Percentiles rank a stretch among this genome's conserved stretches.
phyloP scores from a whole-genome alignment of 1,284 basidiomycete species.

The Sanghuangporus sanghuang region DNA sequence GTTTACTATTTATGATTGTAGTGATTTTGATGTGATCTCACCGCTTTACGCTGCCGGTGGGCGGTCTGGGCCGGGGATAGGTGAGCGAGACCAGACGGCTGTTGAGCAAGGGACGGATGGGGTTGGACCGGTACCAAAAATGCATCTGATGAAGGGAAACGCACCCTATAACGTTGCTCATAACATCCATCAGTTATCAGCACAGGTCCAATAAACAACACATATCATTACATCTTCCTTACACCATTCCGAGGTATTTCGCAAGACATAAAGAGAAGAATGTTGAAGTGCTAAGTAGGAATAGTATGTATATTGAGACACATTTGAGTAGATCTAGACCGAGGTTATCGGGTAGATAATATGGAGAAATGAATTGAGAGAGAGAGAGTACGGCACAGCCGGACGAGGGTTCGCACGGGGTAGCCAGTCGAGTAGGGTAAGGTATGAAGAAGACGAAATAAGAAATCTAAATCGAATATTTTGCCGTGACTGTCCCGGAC shows the following conservation, averaged over 20 bases:
- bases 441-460: not conserved
- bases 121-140: not conserved
- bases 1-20: not conserved
- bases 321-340: not conserved
- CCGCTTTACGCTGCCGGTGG: too few species aligned
- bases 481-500: not conserved
- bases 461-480: not conserved
- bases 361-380: not conserved
- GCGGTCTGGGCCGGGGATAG: not conserved
- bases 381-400: not conserved
- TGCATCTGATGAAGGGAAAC: not conserved
- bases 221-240: not conserved
- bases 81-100: too few species aligned
- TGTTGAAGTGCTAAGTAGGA: too few species aligned
- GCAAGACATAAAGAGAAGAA: too few species aligned
- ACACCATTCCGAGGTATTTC: not conserved
- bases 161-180: slow-evolving; percentile 5
- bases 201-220: not conserved
- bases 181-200: not conserved
- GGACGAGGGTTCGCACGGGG: not conserved
- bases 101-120: not conserved
- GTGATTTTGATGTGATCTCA: too few species aligned
- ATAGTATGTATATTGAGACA: not conserved
- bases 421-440: not conserved
- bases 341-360: not conserved